These are phyloP conservation scores for Linnemannia hyalina DNA, from an alignment of 192 early-diverging fungal species.

Conservation along the genomic window DNA sequence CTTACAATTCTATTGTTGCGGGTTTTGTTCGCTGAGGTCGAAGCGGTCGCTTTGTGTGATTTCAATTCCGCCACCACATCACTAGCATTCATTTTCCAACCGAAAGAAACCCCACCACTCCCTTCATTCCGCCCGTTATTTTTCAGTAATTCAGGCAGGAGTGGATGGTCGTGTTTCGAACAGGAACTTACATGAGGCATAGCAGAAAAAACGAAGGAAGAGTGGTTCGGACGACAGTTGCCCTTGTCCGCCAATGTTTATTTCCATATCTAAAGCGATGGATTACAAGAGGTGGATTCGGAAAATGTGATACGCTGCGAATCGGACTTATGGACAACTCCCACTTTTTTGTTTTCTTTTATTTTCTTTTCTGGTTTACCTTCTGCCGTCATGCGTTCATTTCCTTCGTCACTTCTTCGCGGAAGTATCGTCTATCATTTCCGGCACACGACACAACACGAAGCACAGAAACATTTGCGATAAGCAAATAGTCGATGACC, in stretches of 20 bases:
- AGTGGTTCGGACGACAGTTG: too few relatives aligned
- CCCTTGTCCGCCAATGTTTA: neutral
- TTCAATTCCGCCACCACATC: neutral
- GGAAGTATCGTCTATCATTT: neutral
- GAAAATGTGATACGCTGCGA: neutral
- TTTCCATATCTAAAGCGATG: too few relatives aligned
- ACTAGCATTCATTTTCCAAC: neutral
- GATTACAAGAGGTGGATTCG: neutral
- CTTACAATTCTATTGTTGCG: too few relatives aligned
- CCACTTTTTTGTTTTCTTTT: neutral
- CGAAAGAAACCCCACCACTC: neutral
- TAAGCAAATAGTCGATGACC: too few relatives aligned
- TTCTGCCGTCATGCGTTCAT: neutral
- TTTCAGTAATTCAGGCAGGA: neutral
- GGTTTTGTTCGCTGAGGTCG: neutral
- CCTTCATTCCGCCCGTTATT: neutral
- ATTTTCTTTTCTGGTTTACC: neutral
- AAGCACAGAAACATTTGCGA: neutral
- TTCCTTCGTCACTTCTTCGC: neutral
- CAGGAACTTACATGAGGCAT: neutral
- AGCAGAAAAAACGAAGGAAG: neutral
- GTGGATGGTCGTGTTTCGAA: conserved; percentile 8
- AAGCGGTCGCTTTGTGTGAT: neutral
- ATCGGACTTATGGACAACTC: neutral
- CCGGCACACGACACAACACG: neutral